Evolutionary conservation across 140 eudicot genomes (phyloP).

Genomic region (Anethum foeniculum): DNA sequence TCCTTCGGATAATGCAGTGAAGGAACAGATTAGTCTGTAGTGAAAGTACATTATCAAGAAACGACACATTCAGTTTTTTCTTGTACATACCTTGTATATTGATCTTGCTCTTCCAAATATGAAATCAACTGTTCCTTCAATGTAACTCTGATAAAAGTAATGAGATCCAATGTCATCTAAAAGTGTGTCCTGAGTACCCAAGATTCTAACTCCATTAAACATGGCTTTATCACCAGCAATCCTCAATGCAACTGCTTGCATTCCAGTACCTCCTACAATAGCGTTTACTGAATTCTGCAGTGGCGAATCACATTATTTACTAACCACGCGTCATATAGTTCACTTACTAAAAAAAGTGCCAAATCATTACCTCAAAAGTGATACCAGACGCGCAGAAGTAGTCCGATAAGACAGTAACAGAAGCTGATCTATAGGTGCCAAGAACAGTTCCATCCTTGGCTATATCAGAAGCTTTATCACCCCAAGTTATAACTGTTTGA

Average conservation of each 20-base stretch:
- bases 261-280: constrained; percentile 35
- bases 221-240: constrained; percentile 63
- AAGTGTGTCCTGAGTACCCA: constrained; percentile 85
- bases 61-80: too few species aligned
- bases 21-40: not conserved
- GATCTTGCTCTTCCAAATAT: constrained; percentile 82
- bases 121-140: constrained; percentile 84
- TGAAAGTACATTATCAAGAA: not conserved
- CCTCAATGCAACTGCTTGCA: constrained; percentile 90
- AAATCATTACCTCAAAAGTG: constrained; percentile 46
- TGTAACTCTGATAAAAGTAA: constrained; percentile 46
- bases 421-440: constrained; percentile 71
- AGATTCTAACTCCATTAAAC: constrained; percentile 52
- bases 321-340: not conserved
- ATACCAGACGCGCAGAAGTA: constrained; percentile 73
- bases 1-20: constrained; percentile 30
- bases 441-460: constrained; percentile 39
- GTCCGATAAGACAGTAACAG: constrained; percentile 54
- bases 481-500: constrained; percentile 63
- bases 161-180: constrained; percentile 67
- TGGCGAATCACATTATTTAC: not conserved
- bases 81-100: constrained; percentile 43
- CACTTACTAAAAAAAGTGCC: not conserved
- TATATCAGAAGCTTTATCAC: constrained; percentile 58
- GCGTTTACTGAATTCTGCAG: constrained; percentile 59